Base-by-base conservation (phyloP, 2,329 filamentous ascomycete genomes). In the Fusarium humuli region DNA sequence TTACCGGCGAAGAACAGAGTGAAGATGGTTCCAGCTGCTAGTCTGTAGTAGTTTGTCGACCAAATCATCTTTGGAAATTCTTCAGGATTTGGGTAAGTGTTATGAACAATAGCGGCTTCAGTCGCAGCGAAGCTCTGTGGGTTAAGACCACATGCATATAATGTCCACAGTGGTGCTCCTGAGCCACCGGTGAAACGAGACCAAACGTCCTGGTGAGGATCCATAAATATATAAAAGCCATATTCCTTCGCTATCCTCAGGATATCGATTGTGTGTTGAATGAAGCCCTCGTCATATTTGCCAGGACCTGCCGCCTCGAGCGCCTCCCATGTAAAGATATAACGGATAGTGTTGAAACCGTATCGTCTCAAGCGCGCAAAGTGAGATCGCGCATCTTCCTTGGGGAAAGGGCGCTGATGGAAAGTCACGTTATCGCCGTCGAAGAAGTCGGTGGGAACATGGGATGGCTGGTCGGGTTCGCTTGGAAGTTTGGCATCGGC, bases 291-390 rank as follows among this genome's bases (percentile, higher is more conserved):
- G 75, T 99, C 97, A 79, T 98, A 99, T 76, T 88, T 90, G 2
- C 94, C 94, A 0, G 97, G 96, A 0, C 95, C 95, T 2, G 90
- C 90, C 62, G 96, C 92, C 81, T 99, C 96, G 78, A 99, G 92
- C n/a, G 96, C 95, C 81, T 99, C 96, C 96, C 96, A 99, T 0
- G 96, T 98, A 78, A 98, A 99, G 73, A 99, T 85, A 80, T 99
- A 99, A 77, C 96, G 89, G 72, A 99, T 94, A 1, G 93, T 94
- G 80, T 98, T 99, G 85, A 97, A 99, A 16, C 96, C 96, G 85
- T 91, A 97, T 75, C 92, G 91, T 75, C 91, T 93, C 70, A 99
- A 82, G 45, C 94, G 88, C 14, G 92, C 88, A 79, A 99, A 98
- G 79, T 99, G 96, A 18, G 88, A 85, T 75, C 93, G 91, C 2